Evolutionary conservation across 352 stramenopile species (phyloP), one percentile per base, ranked within the genome.

Genomic region (Peronospora farinosa): DNA sequence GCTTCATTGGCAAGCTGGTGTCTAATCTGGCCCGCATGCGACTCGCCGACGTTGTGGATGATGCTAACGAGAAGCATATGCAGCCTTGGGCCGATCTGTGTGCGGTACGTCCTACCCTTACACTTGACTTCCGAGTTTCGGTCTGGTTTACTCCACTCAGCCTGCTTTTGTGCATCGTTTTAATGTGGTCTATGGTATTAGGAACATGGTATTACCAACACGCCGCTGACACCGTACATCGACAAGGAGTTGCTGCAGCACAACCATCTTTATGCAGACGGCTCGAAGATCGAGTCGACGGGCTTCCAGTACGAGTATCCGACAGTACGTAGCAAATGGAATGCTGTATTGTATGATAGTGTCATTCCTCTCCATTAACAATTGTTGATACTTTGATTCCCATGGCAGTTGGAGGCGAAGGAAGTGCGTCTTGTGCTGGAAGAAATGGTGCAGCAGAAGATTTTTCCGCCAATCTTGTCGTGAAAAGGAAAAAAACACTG

Each of bases 1-100:
- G 83, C 35, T 94, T 94, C 51, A 84, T 90, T 17, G 83, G 83
- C 50, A 90, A 91, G 48, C 65, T 94, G 19, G 62, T 94, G 31
- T 94, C 83, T 5, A 92, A 92, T 49, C 55, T 94, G 16, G 83
- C 83, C 5, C 73, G 77, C 15, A 63, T 94, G 38, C 77, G 78
- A 7, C 68, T 94, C 6, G 65, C 73, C 31, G 79, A 91, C 41
- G 79, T 92, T 39, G 83, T 91, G n/a, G 70, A 94, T 54, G 79
- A 92, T 54, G 81, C 81, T n/a, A 94, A 94, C 47, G 83, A 94
- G 43, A 94, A 94, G 69, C 83, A 94, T 60, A 88, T 94, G 78
- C 74, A 86, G 54, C 83, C 83, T 1, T 94, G 83, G 83, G 84
- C 80, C 12, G 80, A 94, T 56, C 67, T 94, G 17, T 94, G 83